Evolutionary conservation across 164 flowering plant species (phyloP), one percentile per base, ranked within the genome.

Genomic region (Tetrastigma voinierianum): DNA sequence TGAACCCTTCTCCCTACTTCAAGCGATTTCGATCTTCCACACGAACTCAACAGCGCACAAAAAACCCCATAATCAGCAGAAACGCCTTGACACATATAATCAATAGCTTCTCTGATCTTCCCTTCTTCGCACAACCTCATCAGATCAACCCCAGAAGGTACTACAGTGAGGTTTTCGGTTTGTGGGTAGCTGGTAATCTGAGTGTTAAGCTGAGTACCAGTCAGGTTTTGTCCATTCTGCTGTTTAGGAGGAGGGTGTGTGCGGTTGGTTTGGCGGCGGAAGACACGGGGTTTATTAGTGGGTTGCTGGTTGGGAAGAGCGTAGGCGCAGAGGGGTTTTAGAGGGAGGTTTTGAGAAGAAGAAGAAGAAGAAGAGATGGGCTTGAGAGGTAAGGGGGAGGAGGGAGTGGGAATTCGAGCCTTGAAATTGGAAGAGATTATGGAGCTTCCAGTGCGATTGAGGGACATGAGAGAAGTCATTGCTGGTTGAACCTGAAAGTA

Each of bases 121-220:
- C 82, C 85, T 17, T 79, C 77, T 11, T 66, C 46, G 74, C 82
- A 82, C 48, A 79, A 66, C 11, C 62, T 46, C 73, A 70, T 51
- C 67, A 82, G 71, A 68, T 78, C 75, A 47, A 67, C 75, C 49
- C 59, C 23, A 2, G 46, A 16, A 24, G 18, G 54, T 11, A 19
- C 15, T 2, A 20, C 51, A 15, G 11, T 4, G 3, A 56, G 4
- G 11, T 49, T 47, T 45, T 45, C 46, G 24, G 12, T 40, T 3
- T 54, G 45, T 61, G 72, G 71, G 66, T 47, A 9, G 32, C 17
- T n/a, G 46, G 5, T 25, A 45, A 13, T n/a, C 58, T 59, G 62
- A 16, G 18, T 10, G 5, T 10, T 51, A 1, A 17, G 14, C 56
- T 32, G 56, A 23, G 11, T 21, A 46, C 13, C 17, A 3, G 25